Evolutionary conservation across 1,284 basidiomycete species (phyloP).

Genomic region (Irpex sp.): DNA sequence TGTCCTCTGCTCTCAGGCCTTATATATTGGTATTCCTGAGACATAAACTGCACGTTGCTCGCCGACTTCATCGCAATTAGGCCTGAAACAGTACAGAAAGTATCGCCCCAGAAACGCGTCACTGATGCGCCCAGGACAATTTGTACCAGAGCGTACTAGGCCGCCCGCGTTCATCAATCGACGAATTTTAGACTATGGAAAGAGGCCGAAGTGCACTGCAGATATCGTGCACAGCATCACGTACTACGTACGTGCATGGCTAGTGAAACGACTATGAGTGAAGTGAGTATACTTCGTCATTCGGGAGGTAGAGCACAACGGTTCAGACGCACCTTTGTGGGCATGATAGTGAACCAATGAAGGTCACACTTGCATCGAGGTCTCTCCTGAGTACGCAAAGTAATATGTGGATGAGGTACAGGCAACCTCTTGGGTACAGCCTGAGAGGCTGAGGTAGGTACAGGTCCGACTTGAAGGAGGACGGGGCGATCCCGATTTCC

Average conservation of each 20-base stretch:
- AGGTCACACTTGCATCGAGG: too few species aligned
- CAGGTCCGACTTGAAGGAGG: too few species aligned
- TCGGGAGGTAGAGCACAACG: too few species aligned
- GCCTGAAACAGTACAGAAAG: background rate
- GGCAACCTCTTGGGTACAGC: too few species aligned
- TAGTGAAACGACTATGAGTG: too few species aligned
- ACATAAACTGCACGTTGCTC: background rate
- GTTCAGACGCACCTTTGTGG: too few species aligned
- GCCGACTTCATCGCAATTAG: background rate
- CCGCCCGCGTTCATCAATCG: background rate
- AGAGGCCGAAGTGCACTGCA: background rate
- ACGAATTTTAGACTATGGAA: background rate
- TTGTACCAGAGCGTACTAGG: background rate
- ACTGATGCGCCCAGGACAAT: background rate
- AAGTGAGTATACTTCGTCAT: too few species aligned
- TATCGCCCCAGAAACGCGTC: background rate
- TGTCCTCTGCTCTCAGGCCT: background rate
- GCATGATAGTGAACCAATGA: too few species aligned
- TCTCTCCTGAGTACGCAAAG: too few species aligned
- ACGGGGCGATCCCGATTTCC: too few species aligned
- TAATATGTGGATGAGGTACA: too few species aligned
- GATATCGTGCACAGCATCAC: background rate
- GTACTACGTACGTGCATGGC: background rate
- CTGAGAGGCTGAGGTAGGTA: too few species aligned
- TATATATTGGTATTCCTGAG: background rate